phyloP scores from a whole-genome alignment of 2,329 filamentous ascomycete genomes.

The Aureobasidium subglaciale region DNA sequence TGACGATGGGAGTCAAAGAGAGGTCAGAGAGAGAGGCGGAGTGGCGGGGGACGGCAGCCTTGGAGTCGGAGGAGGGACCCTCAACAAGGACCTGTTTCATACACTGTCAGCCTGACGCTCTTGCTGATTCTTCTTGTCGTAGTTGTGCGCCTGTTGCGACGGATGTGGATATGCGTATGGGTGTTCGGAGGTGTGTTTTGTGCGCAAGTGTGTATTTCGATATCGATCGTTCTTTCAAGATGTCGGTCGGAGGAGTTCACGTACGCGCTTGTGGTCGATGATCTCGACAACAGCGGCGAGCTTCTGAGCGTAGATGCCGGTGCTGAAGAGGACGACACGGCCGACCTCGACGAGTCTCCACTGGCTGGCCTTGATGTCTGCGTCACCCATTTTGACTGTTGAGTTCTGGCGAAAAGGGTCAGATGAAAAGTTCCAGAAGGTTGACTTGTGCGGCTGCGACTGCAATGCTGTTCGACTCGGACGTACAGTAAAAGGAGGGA shows the following conservation, averaged over 20 bases:
- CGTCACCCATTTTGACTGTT: conserved; percentile 39
- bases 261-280: conserved; percentile 99
- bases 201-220: not conserved
- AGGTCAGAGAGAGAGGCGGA: conserved; percentile 71
- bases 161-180: not conserved
- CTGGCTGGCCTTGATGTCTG: conserved; percentile 45
- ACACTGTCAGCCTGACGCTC: conserved; percentile 17
- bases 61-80: conserved; percentile 76
- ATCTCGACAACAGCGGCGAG: conserved; percentile 97
- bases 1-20: conserved; percentile 83
- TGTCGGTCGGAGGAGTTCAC: conserved; percentile 37
- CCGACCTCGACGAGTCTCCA: conserved; percentile 98
- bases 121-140: not conserved
- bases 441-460: not conserved
- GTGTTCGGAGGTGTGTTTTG: conserved; percentile 1
- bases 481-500: conserved; percentile 15
- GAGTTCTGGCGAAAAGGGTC: conserved; percentile 13
- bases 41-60: conserved; percentile 79
- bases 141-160: conserved; percentile 1
- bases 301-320: conserved; percentile 73
- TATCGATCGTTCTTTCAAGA: not conserved
- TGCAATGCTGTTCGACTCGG: not conserved
- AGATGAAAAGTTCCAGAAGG: conserved; percentile 5
- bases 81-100: conserved; percentile 79
- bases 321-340: conserved; percentile 88